Base-by-base conservation (phyloP, 108 stramenopile genomes). In the Nitzschia sp. region DNA sequence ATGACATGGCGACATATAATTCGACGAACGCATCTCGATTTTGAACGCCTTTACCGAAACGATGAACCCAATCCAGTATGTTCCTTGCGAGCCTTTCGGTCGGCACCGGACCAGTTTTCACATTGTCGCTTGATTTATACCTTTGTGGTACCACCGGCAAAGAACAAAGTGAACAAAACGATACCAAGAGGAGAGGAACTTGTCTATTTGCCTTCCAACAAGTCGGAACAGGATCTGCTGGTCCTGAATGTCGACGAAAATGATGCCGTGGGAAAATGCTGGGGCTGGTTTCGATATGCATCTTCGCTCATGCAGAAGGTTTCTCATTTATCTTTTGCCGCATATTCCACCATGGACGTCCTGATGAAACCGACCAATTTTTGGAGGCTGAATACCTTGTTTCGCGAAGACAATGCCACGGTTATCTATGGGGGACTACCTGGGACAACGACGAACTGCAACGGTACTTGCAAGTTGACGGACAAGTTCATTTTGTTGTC, bases 1-100 rank as follows among this genome's bases (percentile, higher is more conserved):
- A 68, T 42, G 56, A 38, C 54, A 68, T 25, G 67, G 36, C 32
- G 67, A 25, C 67, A 68, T 27, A 13, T 68, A 21, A 47, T 68
- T 38, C 67, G 67, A 25, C 15, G 56, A 2, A 68, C 67, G 26
- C 56, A 68, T 13, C 24, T 68, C 9, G 45, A 57, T 25, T 68
- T 68, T 57, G 67, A 65, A 32, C 49, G 47, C 26, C 25, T 46
- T 9, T 46, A 59, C 59, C 58, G 19, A 36, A 42, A 45, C 15
- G 27, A 46, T n/a, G 2, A 32, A 59, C 57, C 55, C 69, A 70
- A 70, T 48, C 69, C 31, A 46, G 26, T 58, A 6, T 59, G 58
- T 47, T 45, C 56, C 13, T 33, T 59, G 1, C 24, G n/a, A 59
- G 27, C 59, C 21, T 59, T 48, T 35, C 46, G 47, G 55, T n/a